These are phyloP conservation scores for Ophiostoma montium DNA, from an alignment of 2,329 filamentous ascomycete genomes.

Conservation along the genomic window DNA sequence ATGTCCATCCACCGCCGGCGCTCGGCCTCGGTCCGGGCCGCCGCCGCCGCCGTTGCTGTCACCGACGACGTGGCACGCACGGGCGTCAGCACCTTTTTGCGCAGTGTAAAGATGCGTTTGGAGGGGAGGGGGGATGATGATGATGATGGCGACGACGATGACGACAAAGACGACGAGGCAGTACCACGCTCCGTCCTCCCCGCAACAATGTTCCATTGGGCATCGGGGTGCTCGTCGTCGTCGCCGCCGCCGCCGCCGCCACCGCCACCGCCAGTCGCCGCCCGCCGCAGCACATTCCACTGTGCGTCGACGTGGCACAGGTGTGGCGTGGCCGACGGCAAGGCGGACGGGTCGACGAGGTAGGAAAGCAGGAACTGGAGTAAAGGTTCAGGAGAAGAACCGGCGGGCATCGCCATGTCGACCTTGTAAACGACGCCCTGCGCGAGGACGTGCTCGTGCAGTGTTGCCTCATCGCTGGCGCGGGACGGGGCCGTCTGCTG, in stretches of 20 bases:
- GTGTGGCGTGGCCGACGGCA: background rate
- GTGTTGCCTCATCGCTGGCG: background rate
- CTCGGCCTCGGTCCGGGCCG: background rate
- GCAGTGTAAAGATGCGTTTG: background rate
- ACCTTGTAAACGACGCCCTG: background rate
- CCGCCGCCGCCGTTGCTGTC: background rate
- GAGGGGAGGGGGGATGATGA: background rate
- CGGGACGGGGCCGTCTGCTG: background rate
- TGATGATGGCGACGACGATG: background rate
- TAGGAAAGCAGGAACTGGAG: slow-evolving; percentile 4
- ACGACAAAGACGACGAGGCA: background rate
- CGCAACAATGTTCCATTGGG: slow-evolving; percentile 6
- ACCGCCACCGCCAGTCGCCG: background rate
- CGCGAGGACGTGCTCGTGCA: background rate
- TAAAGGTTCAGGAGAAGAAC: background rate
- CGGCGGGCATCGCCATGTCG: background rate
- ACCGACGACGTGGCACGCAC: background rate
- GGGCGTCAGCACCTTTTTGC: background rate
- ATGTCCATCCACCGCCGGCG: slow-evolving; percentile 6
- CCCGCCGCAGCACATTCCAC: background rate
- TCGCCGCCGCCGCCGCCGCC: background rate
- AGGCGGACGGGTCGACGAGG: background rate
- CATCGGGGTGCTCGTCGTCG: background rate
- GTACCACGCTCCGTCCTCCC: background rate
- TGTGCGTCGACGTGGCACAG: slow-evolving; percentile 2